Conservation (phyloP, 495 filamentous ascomycete species). For the Hypoxylon cercidicola region DNA sequence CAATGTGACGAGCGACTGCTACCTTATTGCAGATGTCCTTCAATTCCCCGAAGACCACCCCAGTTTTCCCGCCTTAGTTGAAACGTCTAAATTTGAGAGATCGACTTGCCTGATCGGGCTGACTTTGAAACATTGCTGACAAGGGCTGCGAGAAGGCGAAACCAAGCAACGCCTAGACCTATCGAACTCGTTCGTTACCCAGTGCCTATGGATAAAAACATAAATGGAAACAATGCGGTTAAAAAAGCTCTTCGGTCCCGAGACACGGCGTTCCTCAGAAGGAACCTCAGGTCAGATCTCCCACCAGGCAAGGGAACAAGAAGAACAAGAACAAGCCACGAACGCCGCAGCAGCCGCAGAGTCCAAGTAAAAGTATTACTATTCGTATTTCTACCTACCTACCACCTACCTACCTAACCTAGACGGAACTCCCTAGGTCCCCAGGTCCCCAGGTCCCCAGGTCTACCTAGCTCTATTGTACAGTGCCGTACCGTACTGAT, state of each 20-base stretch:
- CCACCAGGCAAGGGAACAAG: conserved; percentile 25
- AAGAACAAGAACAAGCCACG: conserved; percentile 24
- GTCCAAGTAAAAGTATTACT: conserved; percentile 33
- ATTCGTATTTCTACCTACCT: conserved; percentile 39
- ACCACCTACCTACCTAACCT: conserved; percentile 29
- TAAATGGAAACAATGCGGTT: conserved; percentile 24
- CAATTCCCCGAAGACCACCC: conserved; percentile 42
- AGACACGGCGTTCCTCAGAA: conserved; percentile 36
- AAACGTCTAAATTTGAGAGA: conserved; percentile 47
- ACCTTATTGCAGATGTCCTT: conserved; percentile 46
- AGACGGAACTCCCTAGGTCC: conserved; percentile 18
- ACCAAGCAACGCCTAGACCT: conserved; percentile 29
- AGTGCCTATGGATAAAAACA: neutral
- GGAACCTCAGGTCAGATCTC: conserved; percentile 18
- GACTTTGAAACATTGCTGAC: conserved; percentile 43
- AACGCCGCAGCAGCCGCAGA: conserved; percentile 25
- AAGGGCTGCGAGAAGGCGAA: conserved; percentile 45
- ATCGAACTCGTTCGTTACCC: conserved; percentile 1
- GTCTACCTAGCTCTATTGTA: no score
- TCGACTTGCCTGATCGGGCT: conserved; percentile 48
- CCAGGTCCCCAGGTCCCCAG: neutral
- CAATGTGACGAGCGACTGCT: conserved; percentile 32
- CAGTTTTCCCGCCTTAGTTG: conserved; percentile 44
- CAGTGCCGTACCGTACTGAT: conserved; percentile 25
- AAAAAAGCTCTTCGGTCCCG: conserved; percentile 30